Conservation (phyloP, 495 filamentous ascomycete species). For the Penicillium cosmopolitanum region DNA sequence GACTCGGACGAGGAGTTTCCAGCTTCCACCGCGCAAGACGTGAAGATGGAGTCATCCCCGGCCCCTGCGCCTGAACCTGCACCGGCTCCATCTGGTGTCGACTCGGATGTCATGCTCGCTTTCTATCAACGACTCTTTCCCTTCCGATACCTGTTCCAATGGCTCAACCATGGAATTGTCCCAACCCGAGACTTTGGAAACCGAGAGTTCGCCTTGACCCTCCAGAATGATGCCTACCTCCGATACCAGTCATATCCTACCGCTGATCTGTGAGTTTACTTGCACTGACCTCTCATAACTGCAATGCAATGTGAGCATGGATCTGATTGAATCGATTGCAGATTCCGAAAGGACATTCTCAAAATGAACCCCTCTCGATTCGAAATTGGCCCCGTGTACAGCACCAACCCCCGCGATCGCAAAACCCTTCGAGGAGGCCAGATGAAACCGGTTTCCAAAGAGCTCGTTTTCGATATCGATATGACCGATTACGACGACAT, state of each 20-base stretch:
- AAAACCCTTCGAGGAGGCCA: slow-evolving; percentile 69
- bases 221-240: slow-evolving; percentile 86
- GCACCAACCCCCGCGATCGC: slow-evolving; percentile 88
- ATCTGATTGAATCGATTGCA: slow-evolving; percentile 34
- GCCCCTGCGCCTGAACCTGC: slow-evolving; percentile 38
- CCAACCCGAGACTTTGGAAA: slow-evolving; percentile 88
- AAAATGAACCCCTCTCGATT: slow-evolving; percentile 87
- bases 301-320: neutral
- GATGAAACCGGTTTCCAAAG: slow-evolving; percentile 82
- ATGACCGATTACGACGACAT: slow-evolving; percentile 98
- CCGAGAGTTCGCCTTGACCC: slow-evolving; percentile 92
- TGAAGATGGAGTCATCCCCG: slow-evolving; percentile 49
- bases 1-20: slow-evolving; percentile 80
- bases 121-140: slow-evolving; percentile 98
- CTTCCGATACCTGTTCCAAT: slow-evolving; percentile 94
- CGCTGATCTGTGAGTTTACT: slow-evolving; percentile 70
- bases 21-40: slow-evolving; percentile 53
- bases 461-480: slow-evolving; percentile 98
- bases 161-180: slow-evolving; percentile 90
- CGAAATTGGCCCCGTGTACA: slow-evolving; percentile 96
- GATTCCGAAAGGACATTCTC: slow-evolving; percentile 88
- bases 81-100: slow-evolving; percentile 52
- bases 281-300: neutral
- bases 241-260: slow-evolving; percentile 91
- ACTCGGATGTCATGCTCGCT: slow-evolving; percentile 80